Evolutionary conservation across 1,284 basidiomycete species (phyloP).

Genomic region (Marasmius fiardii): DNA sequence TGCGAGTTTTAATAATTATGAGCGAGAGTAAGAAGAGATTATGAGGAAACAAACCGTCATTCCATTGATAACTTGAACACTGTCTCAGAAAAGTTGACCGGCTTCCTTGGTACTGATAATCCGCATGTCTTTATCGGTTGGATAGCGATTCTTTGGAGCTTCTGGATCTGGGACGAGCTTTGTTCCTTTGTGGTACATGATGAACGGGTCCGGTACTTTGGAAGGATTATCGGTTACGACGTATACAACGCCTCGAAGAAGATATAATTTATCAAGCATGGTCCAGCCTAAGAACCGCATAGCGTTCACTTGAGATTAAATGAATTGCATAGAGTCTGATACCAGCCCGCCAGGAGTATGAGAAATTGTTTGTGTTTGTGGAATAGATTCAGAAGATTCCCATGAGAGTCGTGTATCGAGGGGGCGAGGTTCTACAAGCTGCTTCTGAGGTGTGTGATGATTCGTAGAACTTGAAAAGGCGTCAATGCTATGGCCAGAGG

Average conservation of each 20-base stretch:
- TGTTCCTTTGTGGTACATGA: constrained; percentile 17
- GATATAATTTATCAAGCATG: constrained; percentile 25
- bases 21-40: neutral
- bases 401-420: neutral
- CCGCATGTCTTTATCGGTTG: too few relatives aligned
- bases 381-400: constrained; percentile 32
- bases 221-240: constrained; percentile 22
- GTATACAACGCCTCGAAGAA: constrained; percentile 26
- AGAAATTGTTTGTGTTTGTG: constrained; percentile 54
- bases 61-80: constrained; percentile 61
- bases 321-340: neutral
- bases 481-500: too few relatives aligned
- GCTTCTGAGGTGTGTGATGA: too few relatives aligned
- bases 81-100: constrained; percentile 60
- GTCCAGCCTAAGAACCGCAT: too few relatives aligned
- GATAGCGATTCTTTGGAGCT: too few relatives aligned
- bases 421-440: too few relatives aligned
- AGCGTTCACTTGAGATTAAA: too few relatives aligned
- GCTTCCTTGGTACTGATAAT: constrained; percentile 73
- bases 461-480: too few relatives aligned
- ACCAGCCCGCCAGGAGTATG: constrained; percentile 54
- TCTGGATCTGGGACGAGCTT: constrained; percentile 24
- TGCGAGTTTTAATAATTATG: constrained; percentile 23
- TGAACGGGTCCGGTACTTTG: constrained; percentile 12
- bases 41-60: constrained; percentile 48